A percentile compares a stretch with the other conserved stretches of the same genome.
These are phyloP conservation scores for Naganishia sp. DNA, from an alignment of 1,284 basidiomycete genomes.

Conservation along the genomic window DNA sequence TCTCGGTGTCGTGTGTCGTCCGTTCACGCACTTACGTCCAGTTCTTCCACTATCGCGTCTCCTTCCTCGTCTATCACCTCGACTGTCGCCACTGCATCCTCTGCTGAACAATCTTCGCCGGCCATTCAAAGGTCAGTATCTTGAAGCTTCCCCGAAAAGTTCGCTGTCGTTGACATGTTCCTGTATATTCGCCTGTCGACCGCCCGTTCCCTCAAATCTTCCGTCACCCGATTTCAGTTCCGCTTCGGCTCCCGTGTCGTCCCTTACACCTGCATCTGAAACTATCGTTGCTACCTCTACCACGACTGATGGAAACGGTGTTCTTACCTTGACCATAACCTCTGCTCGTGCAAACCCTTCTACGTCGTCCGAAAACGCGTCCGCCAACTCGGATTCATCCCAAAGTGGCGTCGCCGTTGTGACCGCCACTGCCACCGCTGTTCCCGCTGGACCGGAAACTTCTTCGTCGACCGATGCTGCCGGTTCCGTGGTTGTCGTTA, in stretches of 20 bases:
- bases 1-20: neutral
- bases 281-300: slow-evolving; percentile 11
- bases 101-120: neutral
- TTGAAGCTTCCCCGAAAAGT: neutral
- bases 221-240: slow-evolving; percentile 13
- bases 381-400: slow-evolving; percentile 9
- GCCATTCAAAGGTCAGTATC: slow-evolving; percentile 20
- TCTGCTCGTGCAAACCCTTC: neutral
- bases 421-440: slow-evolving; percentile 11
- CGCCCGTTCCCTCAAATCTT: neutral
- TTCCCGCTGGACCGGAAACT: neutral
- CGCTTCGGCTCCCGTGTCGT: slow-evolving; percentile 9
- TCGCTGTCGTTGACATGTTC: slow-evolving; percentile 21
- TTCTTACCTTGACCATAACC: slow-evolving; percentile 12
- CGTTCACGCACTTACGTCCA: slow-evolving; percentile 9
- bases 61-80: slow-evolving; percentile 4
- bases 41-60: slow-evolving; percentile 7
- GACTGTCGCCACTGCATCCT: neutral
- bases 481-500: neutral
- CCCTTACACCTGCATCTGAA: slow-evolving; percentile 8
- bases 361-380: neutral
- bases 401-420: slow-evolving; percentile 22
- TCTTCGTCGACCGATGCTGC: neutral
- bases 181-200: neutral
- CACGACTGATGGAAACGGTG: slow-evolving; percentile 14